phyloP scores from a whole-genome alignment of 179 eudicot species.

The Beta corolliflora region DNA sequence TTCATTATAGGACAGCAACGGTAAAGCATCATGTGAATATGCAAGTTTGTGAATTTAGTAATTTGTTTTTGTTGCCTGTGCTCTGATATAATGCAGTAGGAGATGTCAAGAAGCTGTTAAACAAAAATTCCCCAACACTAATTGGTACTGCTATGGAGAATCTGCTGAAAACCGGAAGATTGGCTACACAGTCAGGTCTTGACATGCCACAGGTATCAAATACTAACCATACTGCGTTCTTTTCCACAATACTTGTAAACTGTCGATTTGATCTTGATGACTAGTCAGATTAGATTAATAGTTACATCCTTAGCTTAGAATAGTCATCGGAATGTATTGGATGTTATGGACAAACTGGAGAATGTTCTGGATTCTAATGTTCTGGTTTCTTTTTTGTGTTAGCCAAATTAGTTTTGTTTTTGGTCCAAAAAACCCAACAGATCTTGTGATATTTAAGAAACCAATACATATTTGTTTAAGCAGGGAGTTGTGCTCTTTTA shows the following conservation, averaged over 20 bases:
- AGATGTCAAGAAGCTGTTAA: constrained; percentile 63
- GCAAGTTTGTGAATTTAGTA: not conserved
- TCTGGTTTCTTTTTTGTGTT: not conserved
- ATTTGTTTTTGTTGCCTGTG: not conserved
- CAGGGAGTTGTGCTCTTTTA: not conserved
- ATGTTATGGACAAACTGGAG: not conserved
- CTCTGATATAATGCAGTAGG: constrained; percentile 48
- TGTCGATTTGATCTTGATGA: not conserved
- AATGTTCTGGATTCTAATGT: not conserved
- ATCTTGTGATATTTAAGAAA: not conserved
- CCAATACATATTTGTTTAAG: not conserved
- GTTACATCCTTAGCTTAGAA: not conserved
- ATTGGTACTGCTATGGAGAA: constrained; percentile 69
- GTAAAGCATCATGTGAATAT: not conserved
- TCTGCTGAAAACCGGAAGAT: constrained; percentile 84
- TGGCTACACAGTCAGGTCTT: constrained; percentile 62
- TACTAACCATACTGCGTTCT: not conserved
- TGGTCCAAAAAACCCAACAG: not conserved
- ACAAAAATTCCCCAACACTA: constrained; percentile 53
- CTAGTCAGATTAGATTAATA: not conserved
- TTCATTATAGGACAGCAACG: not conserved
- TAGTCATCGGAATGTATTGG: not conserved
- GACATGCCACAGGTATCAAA: constrained; percentile 82
- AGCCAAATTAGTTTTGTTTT: not conserved
- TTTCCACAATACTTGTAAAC: not conserved